Conservation (phyloP, 768 basidiomycete species). For the Pleurotus salmoneostramineus region DNA sequence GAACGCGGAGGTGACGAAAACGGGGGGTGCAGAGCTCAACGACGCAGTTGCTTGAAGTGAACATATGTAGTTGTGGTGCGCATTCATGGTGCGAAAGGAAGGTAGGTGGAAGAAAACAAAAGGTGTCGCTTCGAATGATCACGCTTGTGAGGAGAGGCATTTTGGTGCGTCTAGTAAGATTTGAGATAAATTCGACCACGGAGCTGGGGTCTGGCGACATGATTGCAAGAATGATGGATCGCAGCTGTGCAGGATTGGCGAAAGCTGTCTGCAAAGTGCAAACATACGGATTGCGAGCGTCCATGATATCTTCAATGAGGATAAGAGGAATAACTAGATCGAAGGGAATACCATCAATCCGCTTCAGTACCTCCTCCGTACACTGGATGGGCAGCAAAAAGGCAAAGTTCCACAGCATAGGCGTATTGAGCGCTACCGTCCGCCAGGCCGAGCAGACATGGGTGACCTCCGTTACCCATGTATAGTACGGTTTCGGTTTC, state of each 20-base stretch:
- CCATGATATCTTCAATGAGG: neutral
- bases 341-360: neutral
- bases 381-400: neutral
- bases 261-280: neutral
- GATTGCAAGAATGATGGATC: neutral
- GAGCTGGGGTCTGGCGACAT: neutral
- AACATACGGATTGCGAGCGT: neutral
- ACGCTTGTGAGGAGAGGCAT: neutral
- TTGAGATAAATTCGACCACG: neutral
- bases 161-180: neutral
- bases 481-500: neutral
- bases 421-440: neutral
- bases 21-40: neutral
- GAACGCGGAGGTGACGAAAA: neutral
- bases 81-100: neutral
- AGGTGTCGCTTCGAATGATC: neutral
- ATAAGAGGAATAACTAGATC: neutral
- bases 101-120: neutral
- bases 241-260: neutral
- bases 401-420: neutral
- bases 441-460: neutral
- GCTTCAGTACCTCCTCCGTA: neutral
- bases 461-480: neutral
- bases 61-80: neutral
- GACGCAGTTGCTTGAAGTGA: neutral